Evolutionary conservation across 2,329 filamentous ascomycete species (phyloP).

Genomic region (Penicillium sp.): DNA sequence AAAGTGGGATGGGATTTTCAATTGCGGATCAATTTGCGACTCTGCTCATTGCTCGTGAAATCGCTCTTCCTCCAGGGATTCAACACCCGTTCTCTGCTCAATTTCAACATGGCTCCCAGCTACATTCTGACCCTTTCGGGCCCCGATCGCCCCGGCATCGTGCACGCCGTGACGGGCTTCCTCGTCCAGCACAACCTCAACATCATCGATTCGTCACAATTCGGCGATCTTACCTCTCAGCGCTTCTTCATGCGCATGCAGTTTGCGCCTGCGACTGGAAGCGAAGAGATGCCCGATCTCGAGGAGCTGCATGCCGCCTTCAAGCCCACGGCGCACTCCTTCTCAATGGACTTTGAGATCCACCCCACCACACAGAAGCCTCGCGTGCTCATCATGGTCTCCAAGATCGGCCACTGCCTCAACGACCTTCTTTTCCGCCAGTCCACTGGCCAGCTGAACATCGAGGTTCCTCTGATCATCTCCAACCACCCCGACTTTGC

Average conservation of each 20-base stretch:
- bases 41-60: not conserved
- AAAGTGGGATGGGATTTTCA: not conserved
- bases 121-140: constrained; percentile 79
- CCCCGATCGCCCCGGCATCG: constrained; percentile 80
- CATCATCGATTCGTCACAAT: constrained; percentile 82
- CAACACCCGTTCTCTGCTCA: constrained; percentile 22
- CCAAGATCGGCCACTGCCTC: constrained; percentile 82
- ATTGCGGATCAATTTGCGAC: not conserved
- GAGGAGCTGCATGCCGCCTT: constrained; percentile 58
- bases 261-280: constrained; percentile 57
- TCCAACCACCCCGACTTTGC: constrained; percentile 78
- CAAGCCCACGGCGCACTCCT: constrained; percentile 58
- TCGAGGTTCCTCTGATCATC: constrained; percentile 74
- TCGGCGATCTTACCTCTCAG: constrained; percentile 69
- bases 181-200: constrained; percentile 72
- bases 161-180: constrained; percentile 78
- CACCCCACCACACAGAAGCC: constrained; percentile 67
- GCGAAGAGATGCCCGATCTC: constrained; percentile 33
- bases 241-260: constrained; percentile 89
- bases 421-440: constrained; percentile 81
- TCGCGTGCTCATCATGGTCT: constrained; percentile 82
- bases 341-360: constrained; percentile 71
- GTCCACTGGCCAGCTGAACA: constrained; percentile 69
- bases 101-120: constrained; percentile 46
- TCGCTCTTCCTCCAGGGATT: constrained; percentile 16